These are phyloP conservation scores for Aspergillus phoenicis DNA, from an alignment of 2,329 filamentous ascomycete genomes.

Conservation along the genomic window DNA sequence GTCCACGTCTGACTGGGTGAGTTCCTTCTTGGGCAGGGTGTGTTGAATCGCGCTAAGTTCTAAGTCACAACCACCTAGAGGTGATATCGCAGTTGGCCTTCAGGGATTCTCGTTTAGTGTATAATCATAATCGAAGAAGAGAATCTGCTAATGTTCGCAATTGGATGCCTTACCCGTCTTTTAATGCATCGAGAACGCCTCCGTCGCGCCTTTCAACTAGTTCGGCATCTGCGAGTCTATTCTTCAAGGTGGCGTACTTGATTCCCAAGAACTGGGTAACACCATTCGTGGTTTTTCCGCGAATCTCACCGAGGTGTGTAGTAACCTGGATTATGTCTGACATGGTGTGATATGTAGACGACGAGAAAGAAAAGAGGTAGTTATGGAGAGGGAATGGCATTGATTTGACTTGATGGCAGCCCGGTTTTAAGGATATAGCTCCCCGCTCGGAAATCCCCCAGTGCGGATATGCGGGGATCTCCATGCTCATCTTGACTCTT, in stretches of 20 bases:
- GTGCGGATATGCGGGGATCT: not conserved
- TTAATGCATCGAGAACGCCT: conserved; percentile 35
- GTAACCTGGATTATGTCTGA: conserved; percentile 27
- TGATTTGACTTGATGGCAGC: too few species aligned
- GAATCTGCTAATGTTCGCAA: too few species aligned
- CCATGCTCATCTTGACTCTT: too few species aligned
- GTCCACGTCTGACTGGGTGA: conserved; percentile 49
- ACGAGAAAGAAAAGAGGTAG: not conserved
- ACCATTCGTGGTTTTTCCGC: conserved; percentile 28
- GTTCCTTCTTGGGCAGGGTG: conserved; percentile 43
- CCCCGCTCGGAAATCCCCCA: not conserved
- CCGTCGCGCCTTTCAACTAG: conserved; percentile 30
- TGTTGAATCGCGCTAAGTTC: conserved; percentile 57
- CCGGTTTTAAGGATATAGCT: not conserved
- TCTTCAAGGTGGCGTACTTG: conserved; percentile 40
- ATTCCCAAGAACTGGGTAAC: conserved; percentile 41
- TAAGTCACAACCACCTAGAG: conserved; percentile 44
- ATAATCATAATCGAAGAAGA: not conserved
- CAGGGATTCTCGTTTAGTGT: not conserved
- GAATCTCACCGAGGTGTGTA: conserved; percentile 30
- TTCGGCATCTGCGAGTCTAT: conserved; percentile 39
- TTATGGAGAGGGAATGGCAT: not conserved
- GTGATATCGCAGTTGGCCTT: conserved; percentile 45
- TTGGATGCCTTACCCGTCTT: conserved; percentile 35
- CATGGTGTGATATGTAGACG: not conserved